Conservation (phyloP, 129 eudicot species). For the Deinandra increscens region DNA sequence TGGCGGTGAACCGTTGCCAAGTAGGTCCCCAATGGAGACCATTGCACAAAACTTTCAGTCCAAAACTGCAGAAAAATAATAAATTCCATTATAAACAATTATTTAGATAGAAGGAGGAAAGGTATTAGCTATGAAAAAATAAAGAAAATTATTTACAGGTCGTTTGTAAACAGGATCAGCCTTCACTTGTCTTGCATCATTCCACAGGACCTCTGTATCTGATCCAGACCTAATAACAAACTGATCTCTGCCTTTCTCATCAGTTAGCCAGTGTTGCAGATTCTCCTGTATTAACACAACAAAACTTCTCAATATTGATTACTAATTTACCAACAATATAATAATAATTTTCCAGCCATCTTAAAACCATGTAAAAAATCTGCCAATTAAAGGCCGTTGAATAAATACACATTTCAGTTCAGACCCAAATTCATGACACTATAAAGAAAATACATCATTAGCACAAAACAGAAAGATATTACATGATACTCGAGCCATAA, state of each 20-base stretch:
- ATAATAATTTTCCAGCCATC: background rate
- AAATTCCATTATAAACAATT: background rate
- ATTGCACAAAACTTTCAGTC: constrained; percentile 86
- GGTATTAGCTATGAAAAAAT: background rate
- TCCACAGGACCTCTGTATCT: constrained; percentile 81
- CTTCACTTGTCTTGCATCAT: constrained; percentile 77
- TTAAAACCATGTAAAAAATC: background rate
- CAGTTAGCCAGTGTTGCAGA: constrained; percentile 81
- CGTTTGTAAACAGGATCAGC: constrained; percentile 81
- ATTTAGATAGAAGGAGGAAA: background rate
- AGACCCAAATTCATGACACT: too few relatives aligned
- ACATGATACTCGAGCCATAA: background rate
- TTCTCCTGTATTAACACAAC: constrained; percentile 52
- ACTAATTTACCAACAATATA: too few relatives aligned
- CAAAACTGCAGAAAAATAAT: constrained; percentile 48
- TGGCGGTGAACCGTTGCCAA: constrained; percentile 82
- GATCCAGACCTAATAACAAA: constrained; percentile 75
- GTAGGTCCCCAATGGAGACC: constrained; percentile 90
- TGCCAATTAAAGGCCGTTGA: background rate
- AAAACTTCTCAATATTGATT: background rate
- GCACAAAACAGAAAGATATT: background rate
- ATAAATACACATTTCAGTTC: too few relatives aligned
- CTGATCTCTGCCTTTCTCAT: constrained; percentile 85
- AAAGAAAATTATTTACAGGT: constrained; percentile 31
- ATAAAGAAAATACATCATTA: background rate